Evolutionary conservation across 768 basidiomycete genomes (phyloP), one percentile per base, ranked within the genome.

Genomic region (Podaxis mareebaensis): DNA sequence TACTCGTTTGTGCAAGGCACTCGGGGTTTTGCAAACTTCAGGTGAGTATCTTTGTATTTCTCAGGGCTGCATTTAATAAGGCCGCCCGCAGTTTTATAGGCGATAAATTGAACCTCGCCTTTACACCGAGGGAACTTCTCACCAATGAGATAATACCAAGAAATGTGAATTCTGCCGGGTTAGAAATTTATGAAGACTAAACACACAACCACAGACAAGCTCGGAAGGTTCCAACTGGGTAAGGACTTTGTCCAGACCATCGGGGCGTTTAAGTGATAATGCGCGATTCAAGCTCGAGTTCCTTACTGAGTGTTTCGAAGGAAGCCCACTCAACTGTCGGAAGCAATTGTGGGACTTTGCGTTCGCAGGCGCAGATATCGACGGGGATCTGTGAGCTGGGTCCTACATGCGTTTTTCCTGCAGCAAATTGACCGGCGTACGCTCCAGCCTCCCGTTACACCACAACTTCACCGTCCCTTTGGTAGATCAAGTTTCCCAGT

Each of bases 211-310:
- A 15, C 61, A 84, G 84, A 84, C 84, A 2, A 84, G 82, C 64
- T 84, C 83, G 1, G 81, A 83, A 64, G 84, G 81, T 3, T 78
- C 82, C 0, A 84, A 82, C 66, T 84, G 84, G 83, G 82, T 83
- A 65, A 26, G 65, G 44, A 51, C 13, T 6, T 22, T 64, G 11
- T 26, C 22, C 2, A 30, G 39, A 49, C 15, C 49, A 26, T 46
- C 54, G 24, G 60, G 46, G 56, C 24, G 8, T 28, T 10, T 30
- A 13, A 33, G 20, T 53, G 26, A 48, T 26, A 40, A 33, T 56
- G 54, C 3, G 53, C 61, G 39, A 7, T 17, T 53, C 11, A 40
- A 85, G 83, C 75, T 82, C 22, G 83, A 85, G 70, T 85, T 79
- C 67, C 66, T 85, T 26, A 85, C 84, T 2, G 83, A 81, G 1